These are phyloP conservation scores for Sporothrix pallida DNA, from an alignment of 2,329 filamentous ascomycete species.

Conservation along the genomic window DNA sequence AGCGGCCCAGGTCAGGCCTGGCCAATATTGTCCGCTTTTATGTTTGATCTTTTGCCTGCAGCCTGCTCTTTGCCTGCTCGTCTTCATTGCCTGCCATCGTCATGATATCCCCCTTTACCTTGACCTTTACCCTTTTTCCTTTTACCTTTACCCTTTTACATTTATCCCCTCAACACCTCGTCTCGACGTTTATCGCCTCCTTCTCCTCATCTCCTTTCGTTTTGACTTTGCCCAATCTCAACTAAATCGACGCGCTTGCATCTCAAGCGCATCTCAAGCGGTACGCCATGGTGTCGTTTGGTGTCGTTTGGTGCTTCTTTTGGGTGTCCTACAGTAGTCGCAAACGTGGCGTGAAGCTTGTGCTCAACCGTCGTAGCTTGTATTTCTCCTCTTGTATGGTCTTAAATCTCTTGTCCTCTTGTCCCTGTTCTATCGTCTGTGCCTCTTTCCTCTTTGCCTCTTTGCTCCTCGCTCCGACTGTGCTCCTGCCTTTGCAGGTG, in stretches of 20 bases:
- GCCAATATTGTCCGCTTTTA: conserved; percentile 14
- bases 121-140: neutral
- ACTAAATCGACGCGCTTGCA: neutral
- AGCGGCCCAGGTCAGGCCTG: neutral
- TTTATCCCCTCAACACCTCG: neutral
- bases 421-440: neutral
- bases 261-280: too few relatives aligned
- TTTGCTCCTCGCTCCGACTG: neutral
- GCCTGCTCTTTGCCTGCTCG: neutral
- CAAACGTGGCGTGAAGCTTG: conserved; percentile 11
- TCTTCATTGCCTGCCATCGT: neutral
- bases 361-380: neutral
- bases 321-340: conserved; percentile 1
- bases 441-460: neutral
- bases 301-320: neutral
- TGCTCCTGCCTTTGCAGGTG: conserved; percentile 14
- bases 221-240: neutral
- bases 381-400: too few relatives aligned
- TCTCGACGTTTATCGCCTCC: conserved; percentile 18
- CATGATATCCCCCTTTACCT: neutral
- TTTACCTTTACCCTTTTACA: neutral
- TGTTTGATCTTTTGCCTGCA: neutral
- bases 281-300: too few relatives aligned
- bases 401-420: neutral
- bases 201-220: neutral